These are phyloP conservation scores for Crithidia brevicula DNA, from an alignment of 208 protist genomes.

Conservation along the genomic window DNA sequence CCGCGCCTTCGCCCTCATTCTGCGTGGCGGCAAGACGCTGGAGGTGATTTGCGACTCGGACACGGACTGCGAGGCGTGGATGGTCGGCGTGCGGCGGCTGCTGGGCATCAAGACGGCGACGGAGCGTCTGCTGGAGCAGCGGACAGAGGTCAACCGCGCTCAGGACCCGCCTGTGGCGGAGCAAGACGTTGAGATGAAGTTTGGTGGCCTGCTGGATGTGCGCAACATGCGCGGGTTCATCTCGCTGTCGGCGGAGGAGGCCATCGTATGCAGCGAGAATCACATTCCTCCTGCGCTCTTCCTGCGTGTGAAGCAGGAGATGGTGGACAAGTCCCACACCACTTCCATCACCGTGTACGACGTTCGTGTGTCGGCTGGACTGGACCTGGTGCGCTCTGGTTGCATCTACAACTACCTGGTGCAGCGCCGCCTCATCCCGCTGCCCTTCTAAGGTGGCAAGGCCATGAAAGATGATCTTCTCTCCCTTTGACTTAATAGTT, in stretches of 20 bases:
- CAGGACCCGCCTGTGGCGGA: constrained; percentile 21
- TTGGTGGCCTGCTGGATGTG: constrained; percentile 82
- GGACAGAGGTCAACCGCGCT: constrained; percentile 18
- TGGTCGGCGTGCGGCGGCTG: constrained; percentile 85
- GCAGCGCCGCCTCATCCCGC: constrained; percentile 59
- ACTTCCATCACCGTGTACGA: constrained; percentile 84
- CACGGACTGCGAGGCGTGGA: constrained; percentile 91
- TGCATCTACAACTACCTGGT: constrained; percentile 81
- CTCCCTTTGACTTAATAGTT: too few species aligned
- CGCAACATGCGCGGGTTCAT: constrained; percentile 84
- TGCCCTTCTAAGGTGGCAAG: constrained; percentile 38
- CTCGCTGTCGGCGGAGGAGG: constrained; percentile 78
- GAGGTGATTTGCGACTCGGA: constrained; percentile 91
- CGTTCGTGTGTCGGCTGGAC: constrained; percentile 75
- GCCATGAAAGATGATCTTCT: not conserved
- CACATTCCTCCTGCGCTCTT: constrained; percentile 89
- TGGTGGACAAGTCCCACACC: constrained; percentile 75
- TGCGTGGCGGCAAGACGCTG: constrained; percentile 84
- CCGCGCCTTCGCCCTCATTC: constrained; percentile 81
- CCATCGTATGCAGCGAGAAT: constrained; percentile 78
- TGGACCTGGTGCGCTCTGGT: constrained; percentile 79
- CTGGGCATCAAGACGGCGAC: constrained; percentile 67
- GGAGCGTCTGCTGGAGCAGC: constrained; percentile 63
- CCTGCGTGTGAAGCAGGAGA: constrained; percentile 86
- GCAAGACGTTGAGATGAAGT: constrained; percentile 63